Conservation (phyloP, 1,139 yeast genomes). For the Magnusiomyces fungicola region DNA sequence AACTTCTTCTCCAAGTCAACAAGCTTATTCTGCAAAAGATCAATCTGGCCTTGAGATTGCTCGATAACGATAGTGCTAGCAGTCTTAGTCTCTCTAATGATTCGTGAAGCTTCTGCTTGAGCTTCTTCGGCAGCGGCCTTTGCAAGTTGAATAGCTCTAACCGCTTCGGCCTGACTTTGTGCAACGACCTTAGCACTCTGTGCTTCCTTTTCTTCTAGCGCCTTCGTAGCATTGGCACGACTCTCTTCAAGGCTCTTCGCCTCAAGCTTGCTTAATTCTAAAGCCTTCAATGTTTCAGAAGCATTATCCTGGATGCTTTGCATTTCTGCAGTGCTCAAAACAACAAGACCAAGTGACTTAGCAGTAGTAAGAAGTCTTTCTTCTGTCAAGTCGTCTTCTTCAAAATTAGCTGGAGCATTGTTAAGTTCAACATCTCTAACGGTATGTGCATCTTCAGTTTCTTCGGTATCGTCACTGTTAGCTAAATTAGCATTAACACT, state of each 20-base stretch:
- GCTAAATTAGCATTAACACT: neutral
- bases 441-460: neutral
- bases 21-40: slow-evolving; percentile 13
- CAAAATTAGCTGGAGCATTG: neutral
- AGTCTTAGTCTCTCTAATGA: slow-evolving; percentile 5
- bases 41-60: neutral
- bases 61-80: slow-evolving; percentile 8
- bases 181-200: slow-evolving; percentile 8
- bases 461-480: neutral
- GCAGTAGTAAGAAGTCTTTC: slow-evolving; percentile 5
- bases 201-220: slow-evolving; percentile 4
- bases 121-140: slow-evolving; percentile 12
- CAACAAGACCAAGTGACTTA: slow-evolving; percentile 8
- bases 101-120: slow-evolving; percentile 5
- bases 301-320: slow-evolving; percentile 7
- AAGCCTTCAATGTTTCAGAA: slow-evolving; percentile 4
- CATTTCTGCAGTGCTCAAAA: slow-evolving; percentile 8
- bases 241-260: slow-evolving; percentile 4
- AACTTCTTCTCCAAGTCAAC: slow-evolving; percentile 7
- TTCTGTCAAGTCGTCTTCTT: neutral
- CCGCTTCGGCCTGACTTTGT: slow-evolving; percentile 6
- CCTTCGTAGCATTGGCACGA: slow-evolving; percentile 1
- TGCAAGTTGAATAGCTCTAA: slow-evolving; percentile 5
- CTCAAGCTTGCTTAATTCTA: slow-evolving; percentile 8
- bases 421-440: neutral